Conservation (phyloP, 805 yeast genomes). For the Candida sphagnicola region DNA sequence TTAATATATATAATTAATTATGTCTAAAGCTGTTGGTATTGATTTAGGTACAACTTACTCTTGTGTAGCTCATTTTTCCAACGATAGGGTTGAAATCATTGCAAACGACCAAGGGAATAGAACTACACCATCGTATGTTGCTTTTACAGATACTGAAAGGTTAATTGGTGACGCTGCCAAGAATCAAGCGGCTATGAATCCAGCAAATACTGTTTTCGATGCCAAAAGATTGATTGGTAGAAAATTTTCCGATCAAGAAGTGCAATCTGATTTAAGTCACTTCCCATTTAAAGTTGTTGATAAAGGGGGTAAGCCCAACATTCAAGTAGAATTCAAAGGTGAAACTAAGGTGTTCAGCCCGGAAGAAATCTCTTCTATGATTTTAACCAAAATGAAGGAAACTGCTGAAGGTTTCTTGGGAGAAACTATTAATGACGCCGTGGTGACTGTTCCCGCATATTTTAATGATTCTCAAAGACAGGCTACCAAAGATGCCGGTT, state of each 20-base stretch:
- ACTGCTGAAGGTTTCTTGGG: constrained; percentile 92
- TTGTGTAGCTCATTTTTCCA: constrained; percentile 72
- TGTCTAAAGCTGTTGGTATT: constrained; percentile 61
- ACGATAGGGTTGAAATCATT: constrained; percentile 88
- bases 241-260: constrained; percentile 75
- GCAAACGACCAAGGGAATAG: constrained; percentile 99
- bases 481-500: constrained; percentile 43
- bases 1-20: constrained; percentile 6
- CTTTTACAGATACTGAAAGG: constrained; percentile 93
- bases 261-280: constrained; percentile 76
- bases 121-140: constrained; percentile 96
- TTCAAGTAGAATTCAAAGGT: constrained; percentile 85
- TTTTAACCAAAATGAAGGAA: constrained; percentile 86
- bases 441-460: constrained; percentile 42
- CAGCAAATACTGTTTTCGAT: constrained; percentile 88
- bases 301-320: constrained; percentile 80
- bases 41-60: constrained; percentile 98
- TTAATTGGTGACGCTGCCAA: constrained; percentile 97
- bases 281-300: constrained; percentile 82
- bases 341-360: constrained; percentile 86
- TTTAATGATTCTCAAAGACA: constrained; percentile 44
- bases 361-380: constrained; percentile 93
- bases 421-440: constrained; percentile 59
- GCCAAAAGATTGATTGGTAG: constrained; percentile 92
- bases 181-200: constrained; percentile 98